These are phyloP conservation scores for Wickerhamomyces sp. DNA, from an alignment of 1,139 yeast species.

Conservation along the genomic window DNA sequence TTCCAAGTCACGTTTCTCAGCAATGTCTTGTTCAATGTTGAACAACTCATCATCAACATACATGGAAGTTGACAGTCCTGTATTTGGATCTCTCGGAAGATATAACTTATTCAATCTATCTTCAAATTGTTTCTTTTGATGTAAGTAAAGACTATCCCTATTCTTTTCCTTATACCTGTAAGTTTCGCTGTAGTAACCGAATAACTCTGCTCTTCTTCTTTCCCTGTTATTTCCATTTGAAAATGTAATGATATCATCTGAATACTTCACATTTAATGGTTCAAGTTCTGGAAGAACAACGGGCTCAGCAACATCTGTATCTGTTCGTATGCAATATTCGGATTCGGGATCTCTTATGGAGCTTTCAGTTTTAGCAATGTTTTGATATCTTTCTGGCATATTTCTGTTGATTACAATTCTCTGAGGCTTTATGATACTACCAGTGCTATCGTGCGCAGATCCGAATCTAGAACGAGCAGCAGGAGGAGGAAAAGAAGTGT, in stretches of 20 bases:
- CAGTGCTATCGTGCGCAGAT: neutral
- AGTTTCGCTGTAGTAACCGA: constrained; percentile 16
- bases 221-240: constrained; percentile 25
- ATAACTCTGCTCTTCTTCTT: constrained; percentile 20
- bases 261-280: constrained; percentile 2
- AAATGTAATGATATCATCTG: constrained; percentile 18
- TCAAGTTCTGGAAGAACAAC: neutral
- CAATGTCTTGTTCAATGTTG: constrained; percentile 23
- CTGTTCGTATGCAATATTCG: neutral
- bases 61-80: constrained; percentile 3
- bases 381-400: neutral
- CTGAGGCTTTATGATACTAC: neutral
- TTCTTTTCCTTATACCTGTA: constrained; percentile 14
- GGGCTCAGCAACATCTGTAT: neutral
- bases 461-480: neutral
- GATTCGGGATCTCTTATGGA: neutral
- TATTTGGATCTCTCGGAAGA: constrained; percentile 5
- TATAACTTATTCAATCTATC: neutral
- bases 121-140: constrained; percentile 1
- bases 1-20: constrained; percentile 29
- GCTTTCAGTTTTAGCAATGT: neutral
- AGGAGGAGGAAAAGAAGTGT: neutral
- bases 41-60: constrained; percentile 8
- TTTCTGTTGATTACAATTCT: constrained; percentile 3
- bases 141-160: constrained; percentile 7